Evolutionary conservation across 192 early-diverging fungal genomes (phyloP), one percentile per base, ranked within the genome.

Genomic region (Podochytrium sp.): DNA sequence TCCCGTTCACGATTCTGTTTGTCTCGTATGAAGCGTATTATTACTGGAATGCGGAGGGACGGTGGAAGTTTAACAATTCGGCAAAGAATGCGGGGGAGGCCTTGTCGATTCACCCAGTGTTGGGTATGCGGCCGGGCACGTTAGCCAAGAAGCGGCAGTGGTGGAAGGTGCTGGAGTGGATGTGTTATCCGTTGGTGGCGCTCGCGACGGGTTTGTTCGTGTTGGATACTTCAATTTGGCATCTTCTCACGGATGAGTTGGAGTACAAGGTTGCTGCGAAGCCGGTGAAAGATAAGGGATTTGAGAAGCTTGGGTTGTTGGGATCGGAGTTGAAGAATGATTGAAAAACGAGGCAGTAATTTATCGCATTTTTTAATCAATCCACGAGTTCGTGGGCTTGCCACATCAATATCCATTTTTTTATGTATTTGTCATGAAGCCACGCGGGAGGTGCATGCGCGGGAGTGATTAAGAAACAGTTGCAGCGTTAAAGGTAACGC

Each of bases 221-320:
- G 41, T 25, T 80, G 60, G 39, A 60, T 20, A 56, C 64, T 1
- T 65, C 68, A 42, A 23, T 42, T 5, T 16, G 53, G 38, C 79
- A 80, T 29, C 49, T 80, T 20, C 73, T 33, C 23, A 80, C 73
- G 25, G 71, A 77, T 29, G 37, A 29, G 25, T 59, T 80, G 14
- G 60, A 34, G 38, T 80, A 80, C 61, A 32, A 33, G 5, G 79
- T 80, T 20, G 76, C 79, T 29, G 75, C 63, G 23, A 80, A 80
- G 68, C 79, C 79, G 18, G n/a, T 57, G 10, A n/a, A 25, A 38
- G 61, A 23, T 63, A 23, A 38, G 33, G 10, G n/a, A n/a, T n/a
- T n/a, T n/a, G n/a, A n/a, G n/a, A n/a, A n/a, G n/a, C n/a, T n/a
- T n/a, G n/a, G n/a, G n/a, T n/a, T n/a, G n/a, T n/a, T n/a, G n/a